Evolutionary conservation across 140 eudicot genomes (phyloP), one percentile per base, ranked within the genome.

Genomic region (Senecio squalidus): DNA sequence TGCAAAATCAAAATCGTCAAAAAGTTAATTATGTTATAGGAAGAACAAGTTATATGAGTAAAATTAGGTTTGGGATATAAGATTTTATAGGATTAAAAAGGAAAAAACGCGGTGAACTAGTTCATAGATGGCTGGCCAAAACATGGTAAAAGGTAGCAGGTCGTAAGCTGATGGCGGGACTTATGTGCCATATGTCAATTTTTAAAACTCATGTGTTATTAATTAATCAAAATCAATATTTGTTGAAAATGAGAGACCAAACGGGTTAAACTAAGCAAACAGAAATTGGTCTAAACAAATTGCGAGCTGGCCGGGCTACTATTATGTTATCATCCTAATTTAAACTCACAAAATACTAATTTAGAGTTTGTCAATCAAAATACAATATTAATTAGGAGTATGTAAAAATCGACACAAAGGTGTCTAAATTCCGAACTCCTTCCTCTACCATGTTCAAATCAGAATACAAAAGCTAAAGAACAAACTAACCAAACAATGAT

Each of bases 161-260:
- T 71, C 66, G 13, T 46, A 33, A 33, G 64, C 5, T 41, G 40
- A 30, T 28, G 60, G 71, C 66, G 39, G 53, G 71, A 36, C 14
- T 54, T 5, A 27, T 26, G 44, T 28, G 72, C 72, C 72, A 66
- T 26, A 39, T 66, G 72, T 55, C 72, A 66, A 31, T 6, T 9
- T 66, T 46, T 3, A 44, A 10, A 43, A 28, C 67, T 4, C 20
- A 0, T 28, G 2, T 29, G 20, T 28, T 61, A 45, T 26, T 61
- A 4, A 3, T 44, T 60, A 23, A n/a, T 59, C 27, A 20, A 55
- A 7, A 41, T 4, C 41, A 41, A 41, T 31, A 6, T 31, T n/a
- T n/a, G n/a, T n/a, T n/a, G n/a, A n/a, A n/a, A n/a, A n/a, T n/a
- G n/a, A n/a, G n/a, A n/a, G n/a, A n/a, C n/a, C n/a, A n/a, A n/a